Evolutionary conservation across 805 yeast species (phyloP).

Genomic region (Yarrowia sp.): DNA sequence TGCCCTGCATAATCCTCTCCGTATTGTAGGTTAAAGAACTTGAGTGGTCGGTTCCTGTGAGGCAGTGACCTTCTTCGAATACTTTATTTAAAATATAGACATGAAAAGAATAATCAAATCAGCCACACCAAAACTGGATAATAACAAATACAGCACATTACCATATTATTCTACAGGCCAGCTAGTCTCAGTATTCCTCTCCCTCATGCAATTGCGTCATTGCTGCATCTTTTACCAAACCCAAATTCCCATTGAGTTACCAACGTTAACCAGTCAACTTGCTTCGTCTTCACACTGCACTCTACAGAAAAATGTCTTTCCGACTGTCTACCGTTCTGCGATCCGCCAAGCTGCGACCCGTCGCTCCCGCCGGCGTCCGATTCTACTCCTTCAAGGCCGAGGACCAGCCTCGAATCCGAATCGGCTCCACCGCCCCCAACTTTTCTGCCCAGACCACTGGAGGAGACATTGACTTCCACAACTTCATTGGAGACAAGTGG

Average conservation of each 20-base stretch:
- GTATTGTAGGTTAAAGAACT: constrained; percentile 4
- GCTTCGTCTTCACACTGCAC: not conserved
- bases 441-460: constrained; percentile 77
- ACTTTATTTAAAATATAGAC: no score
- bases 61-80: no score
- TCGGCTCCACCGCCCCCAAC: constrained; percentile 84
- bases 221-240: not conserved
- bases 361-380: constrained; percentile 2
- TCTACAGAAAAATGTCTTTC: not conserved
- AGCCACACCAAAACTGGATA: no score
- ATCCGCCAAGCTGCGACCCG: constrained; percentile 20
- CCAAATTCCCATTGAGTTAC: not conserved
- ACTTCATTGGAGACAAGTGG: constrained; percentile 84
- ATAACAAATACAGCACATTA: no score
- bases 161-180: no score
- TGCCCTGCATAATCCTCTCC: not conserved
- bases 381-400: constrained; percentile 31
- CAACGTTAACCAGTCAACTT: not conserved
- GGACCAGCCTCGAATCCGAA: constrained; percentile 52
- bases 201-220: constrained; percentile 24
- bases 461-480: constrained; percentile 83
- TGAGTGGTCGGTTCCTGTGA: no score
- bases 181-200: no score
- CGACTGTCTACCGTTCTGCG: constrained; percentile 13
- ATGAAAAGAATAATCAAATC: no score